Base-by-base conservation (phyloP, 192 early-diverging fungal species). In the Endogone sp. region DNA sequence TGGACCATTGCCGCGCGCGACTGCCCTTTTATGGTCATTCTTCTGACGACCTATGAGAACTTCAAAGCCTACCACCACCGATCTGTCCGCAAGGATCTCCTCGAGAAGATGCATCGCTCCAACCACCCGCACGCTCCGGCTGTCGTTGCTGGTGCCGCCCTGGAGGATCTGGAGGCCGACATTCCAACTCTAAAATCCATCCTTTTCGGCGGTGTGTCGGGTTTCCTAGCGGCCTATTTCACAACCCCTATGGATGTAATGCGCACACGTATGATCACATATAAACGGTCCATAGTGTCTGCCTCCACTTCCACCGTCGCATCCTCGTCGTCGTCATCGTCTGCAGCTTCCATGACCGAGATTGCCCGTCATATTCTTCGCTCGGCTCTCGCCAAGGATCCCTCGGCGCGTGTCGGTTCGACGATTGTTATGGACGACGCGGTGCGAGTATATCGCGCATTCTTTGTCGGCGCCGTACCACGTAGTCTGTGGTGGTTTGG, bases 191-290 rank as follows among this genome's bases (percentile, higher is more conserved):
- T 88, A 66, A 80, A 80, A 4, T 89, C 86, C 28, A 87, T 86
- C 20, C 37, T 92, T 62, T 91, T 88, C 76, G 91, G 91, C 58
- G 91, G 91, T 8, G 71, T 92, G 11, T 87, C 87, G 28, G 91
- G 91, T 13, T 88, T 82, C 63, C 79, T 92, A 64, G 91, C 91
- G 21, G 91, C 88, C 2, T 92, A 84, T 66, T 80, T 89, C 24
- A 92, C 91, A 0, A 89, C 91, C 2, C 91, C 91, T 3, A 89
- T 91, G 81, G 91, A 92, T 67, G 85, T 91, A 0, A 82, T 92
- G 32, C 79, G 85, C 4, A 90, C 91, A 10, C 69, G 80, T 23
- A 83, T 92, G 70, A 92, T 92, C 82, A 89, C 89, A 2, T 63
- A 76, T 26, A 83, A 79, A 63, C 20, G 56, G n/a, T 32, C 60